Conservation (phyloP, 495 filamentous ascomycete species). For the Recurvomyces mirabilis region DNA sequence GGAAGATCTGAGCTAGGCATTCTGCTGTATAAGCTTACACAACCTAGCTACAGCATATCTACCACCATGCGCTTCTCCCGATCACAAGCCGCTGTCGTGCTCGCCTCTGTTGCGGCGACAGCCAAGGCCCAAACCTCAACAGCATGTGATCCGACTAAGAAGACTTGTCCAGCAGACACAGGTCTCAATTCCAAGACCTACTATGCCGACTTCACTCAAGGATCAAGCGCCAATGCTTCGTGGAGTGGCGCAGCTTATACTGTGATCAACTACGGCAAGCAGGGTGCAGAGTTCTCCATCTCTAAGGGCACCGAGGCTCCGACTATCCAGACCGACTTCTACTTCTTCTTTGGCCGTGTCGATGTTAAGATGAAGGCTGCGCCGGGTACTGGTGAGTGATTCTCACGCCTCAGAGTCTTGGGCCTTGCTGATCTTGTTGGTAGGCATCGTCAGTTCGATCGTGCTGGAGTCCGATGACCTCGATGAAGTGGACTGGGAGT, state of each 20-base stretch:
- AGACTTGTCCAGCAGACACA: conserved; percentile 50
- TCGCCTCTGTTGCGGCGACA: conserved; percentile 18
- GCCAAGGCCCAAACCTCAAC: conserved; percentile 51
- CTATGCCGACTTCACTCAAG: conserved; percentile 55
- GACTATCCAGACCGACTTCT: conserved; percentile 60
- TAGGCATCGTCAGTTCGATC: conserved; percentile 69
- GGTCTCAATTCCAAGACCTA: conserved; percentile 48
- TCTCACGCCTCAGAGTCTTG: too few relatives aligned
- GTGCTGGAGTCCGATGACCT: conserved; percentile 75
- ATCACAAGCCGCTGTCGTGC: conserved; percentile 1
- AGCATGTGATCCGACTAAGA: conserved; percentile 54
- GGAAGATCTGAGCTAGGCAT: too few relatives aligned
- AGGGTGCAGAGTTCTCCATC: conserved; percentile 63
- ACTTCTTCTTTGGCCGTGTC: conserved; percentile 66
- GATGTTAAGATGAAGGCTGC: conserved; percentile 65
- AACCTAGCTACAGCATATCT: too few relatives aligned
- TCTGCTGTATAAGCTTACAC: too few relatives aligned
- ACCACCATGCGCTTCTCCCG: conserved; percentile 18
- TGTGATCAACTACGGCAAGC: conserved; percentile 39
- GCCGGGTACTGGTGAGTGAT: conserved; percentile 55
- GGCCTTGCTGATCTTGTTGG: too few relatives aligned
- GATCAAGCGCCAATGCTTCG: conserved; percentile 37
- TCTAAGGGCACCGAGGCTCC: conserved; percentile 59
- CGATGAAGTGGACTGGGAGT: conserved; percentile 89
- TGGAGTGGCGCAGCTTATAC: conserved; percentile 53